A percentile compares a stretch with the other conserved stretches of the same genome.
These are phyloP conservation scores for Neodidymelliopsis sp. DNA, from an alignment of 2,329 filamentous ascomycete genomes.

Conservation along the genomic window DNA sequence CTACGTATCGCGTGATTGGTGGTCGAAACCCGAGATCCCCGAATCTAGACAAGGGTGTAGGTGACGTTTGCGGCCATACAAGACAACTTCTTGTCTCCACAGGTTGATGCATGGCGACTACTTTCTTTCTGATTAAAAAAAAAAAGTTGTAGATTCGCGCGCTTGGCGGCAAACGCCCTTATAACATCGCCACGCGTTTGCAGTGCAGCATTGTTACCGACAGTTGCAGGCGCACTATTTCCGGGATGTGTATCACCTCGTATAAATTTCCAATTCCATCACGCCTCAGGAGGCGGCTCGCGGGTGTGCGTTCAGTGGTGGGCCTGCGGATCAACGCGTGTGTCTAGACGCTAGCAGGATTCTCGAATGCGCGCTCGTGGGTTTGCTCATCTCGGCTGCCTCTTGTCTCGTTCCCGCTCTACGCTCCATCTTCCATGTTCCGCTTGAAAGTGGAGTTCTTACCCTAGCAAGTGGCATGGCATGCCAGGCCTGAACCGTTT, in stretches of 20 bases:
- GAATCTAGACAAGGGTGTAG: not conserved
- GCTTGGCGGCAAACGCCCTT: not conserved
- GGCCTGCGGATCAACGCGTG: not conserved
- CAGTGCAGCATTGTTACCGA: too few relatives aligned
- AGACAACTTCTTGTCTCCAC: not conserved
- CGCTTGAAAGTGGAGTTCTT: not conserved
- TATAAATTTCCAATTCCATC: not conserved
- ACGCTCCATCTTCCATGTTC: not conserved
- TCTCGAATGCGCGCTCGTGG: not conserved
- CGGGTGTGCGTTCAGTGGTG: too few relatives aligned
- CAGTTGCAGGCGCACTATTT: too few relatives aligned
- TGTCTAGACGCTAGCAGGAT: not conserved
- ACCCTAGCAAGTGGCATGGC: not conserved
- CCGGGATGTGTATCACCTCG: too few relatives aligned
- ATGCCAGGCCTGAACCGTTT: not conserved
- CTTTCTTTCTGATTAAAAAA: too few relatives aligned
- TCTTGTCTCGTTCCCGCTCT: not conserved
- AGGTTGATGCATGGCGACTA: not conserved
- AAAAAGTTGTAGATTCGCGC: conserved; percentile 3
- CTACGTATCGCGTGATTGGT: not conserved
- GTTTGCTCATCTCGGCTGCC: not conserved
- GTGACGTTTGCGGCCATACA: not conserved
- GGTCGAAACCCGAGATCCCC: not conserved
- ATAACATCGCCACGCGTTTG: too few relatives aligned
- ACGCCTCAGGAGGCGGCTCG: not conserved